Conservation (phyloP, 2,329 filamentous ascomycete genomes). For the Penicillium palitans region DNA sequence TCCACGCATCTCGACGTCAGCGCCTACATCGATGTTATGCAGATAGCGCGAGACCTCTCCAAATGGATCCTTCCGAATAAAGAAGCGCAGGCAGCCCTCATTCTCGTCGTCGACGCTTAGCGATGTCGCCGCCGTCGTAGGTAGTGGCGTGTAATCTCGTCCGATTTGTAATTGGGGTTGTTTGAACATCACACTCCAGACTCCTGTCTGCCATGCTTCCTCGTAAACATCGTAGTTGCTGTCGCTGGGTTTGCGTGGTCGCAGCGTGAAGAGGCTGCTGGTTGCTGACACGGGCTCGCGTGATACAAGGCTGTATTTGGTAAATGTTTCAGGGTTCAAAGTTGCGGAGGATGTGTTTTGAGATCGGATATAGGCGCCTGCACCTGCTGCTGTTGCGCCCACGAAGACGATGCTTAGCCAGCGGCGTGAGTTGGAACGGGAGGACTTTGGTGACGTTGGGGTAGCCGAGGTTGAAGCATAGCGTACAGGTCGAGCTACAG, state of each 20-base stretch:
- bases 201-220: constrained; percentile 60
- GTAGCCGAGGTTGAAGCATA: constrained; percentile 24
- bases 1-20: constrained; percentile 73
- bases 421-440: constrained; percentile 23
- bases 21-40: constrained; percentile 61
- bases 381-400: constrained; percentile 37
- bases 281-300: constrained; percentile 49
- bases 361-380: constrained; percentile 39
- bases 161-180: constrained; percentile 93
- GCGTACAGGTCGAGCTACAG: constrained; percentile 19
- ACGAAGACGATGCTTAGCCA: constrained; percentile 40
- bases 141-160: constrained; percentile 85
- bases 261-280: constrained; percentile 48
- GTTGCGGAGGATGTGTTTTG: constrained; percentile 27
- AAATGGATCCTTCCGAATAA: constrained; percentile 73
- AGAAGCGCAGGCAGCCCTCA: constrained; percentile 61
- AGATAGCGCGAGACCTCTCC: constrained; percentile 89
- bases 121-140: constrained; percentile 25
- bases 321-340: constrained; percentile 42
- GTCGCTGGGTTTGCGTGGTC: constrained; percentile 34
- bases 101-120: constrained; percentile 30
- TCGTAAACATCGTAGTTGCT: constrained; percentile 43
- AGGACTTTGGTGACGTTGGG: constrained; percentile 19
- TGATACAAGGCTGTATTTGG: constrained; percentile 44
- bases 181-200: constrained; percentile 91